These are phyloP conservation scores for Podila verticillata DNA, from an alignment of 192 early-diverging fungal genomes.

Conservation along the genomic window DNA sequence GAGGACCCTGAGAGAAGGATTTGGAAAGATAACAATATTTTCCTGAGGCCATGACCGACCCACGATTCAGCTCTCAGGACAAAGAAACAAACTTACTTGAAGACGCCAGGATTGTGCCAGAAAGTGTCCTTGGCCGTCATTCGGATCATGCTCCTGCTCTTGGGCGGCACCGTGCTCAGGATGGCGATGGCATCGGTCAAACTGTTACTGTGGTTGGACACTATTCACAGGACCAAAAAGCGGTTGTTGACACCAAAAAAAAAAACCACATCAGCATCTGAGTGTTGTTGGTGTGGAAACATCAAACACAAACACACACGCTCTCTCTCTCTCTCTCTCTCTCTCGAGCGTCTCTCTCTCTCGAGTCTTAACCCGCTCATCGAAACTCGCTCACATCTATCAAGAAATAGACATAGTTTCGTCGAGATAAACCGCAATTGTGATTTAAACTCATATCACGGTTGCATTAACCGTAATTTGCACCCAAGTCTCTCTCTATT, in stretches of 20 bases:
- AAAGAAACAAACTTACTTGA: conserved; percentile 28
- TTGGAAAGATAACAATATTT: not conserved
- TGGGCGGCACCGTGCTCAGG: conserved; percentile 38
- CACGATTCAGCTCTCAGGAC: not conserved
- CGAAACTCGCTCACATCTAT: not conserved
- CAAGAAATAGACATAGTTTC: too few species aligned
- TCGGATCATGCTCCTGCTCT: conserved; percentile 46
- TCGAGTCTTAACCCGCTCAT: not conserved
- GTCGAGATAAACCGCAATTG: too few species aligned
- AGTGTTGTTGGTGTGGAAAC: not conserved
- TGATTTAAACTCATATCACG: too few species aligned
- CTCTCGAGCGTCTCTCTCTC: not conserved
- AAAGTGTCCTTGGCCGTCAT: conserved; percentile 56
- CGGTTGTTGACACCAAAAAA: too few species aligned
- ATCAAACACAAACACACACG: too few species aligned
- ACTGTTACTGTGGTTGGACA: conserved; percentile 52
- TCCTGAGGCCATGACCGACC: too few species aligned
- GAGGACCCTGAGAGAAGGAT: not conserved
- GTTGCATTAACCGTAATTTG: too few species aligned
- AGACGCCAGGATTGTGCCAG: conserved; percentile 48
- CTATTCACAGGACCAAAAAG: conserved; percentile 7
- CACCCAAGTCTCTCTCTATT: too few species aligned
- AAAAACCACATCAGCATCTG: not conserved
- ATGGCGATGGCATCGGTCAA: conserved; percentile 51
- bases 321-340: conserved; percentile 1